Evolutionary conservation across 1,139 yeast species (phyloP), one percentile per base, ranked within the genome.

Genomic region (Yamadazyma pseudoaaseri): DNA sequence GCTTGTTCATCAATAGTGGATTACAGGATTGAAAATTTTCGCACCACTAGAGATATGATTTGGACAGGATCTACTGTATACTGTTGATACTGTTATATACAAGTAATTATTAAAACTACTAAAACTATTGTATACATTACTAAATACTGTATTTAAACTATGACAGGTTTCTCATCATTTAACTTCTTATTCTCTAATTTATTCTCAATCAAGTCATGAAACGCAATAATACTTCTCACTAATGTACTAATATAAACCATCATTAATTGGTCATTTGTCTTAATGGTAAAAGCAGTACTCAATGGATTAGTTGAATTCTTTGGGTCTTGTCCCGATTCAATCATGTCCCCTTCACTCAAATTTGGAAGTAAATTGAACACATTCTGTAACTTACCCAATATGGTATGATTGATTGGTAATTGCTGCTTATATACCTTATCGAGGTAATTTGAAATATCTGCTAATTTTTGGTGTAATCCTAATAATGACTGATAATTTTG

Each of bases 261-360:
- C 98, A 94, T 92, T 48, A 94, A 70, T 59, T 92, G 95, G 53
- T 94, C 99, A 55, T 94, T 94, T 2, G 97, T 87, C 62, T 92
- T 92, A 32, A 86, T 75, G 5, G 95, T 87, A 54, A 90, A 85
- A 1, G 97, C 95, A 35, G 81, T 76, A 14, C 85, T 71, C 43
- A 90, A 70, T 31, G 79, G 79, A 54, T 67, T 76, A 5, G 49
- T 33, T 2, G 58, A 44, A 16, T 51, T 45, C 29, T 38, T 40
- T 6, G 56, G 52, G 12, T 38, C 42, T 20, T 45, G 45, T n/a
- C 48, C 52, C 6, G 47, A 43, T 17, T 43, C 42, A n/a, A 37
- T 18, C 13, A 42, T 27, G 8, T 31, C 39, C 13, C 43, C 36
- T 10, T 47, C 48, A 16, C 74, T 68, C 44, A 94, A 73, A 56